Conservation (phyloP, 2,329 filamentous ascomycete species). For the Colletotrichum graminicola region DNA sequence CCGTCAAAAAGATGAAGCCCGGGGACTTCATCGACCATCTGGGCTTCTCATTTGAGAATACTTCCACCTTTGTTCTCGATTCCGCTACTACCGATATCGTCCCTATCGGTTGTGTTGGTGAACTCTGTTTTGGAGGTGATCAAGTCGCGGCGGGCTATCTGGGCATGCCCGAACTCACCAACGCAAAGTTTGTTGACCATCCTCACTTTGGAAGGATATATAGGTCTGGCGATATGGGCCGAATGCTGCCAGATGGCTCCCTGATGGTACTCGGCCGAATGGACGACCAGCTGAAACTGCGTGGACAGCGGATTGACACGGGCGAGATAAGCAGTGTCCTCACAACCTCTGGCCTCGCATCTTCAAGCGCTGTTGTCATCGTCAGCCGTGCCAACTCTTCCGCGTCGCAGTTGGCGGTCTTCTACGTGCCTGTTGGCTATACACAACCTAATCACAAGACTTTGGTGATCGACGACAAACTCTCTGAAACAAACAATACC, state of each 20-base stretch:
- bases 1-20: constrained; percentile 72
- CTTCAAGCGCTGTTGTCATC: constrained; percentile 75
- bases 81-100: constrained; percentile 63
- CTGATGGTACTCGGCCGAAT: constrained; percentile 79
- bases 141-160: constrained; percentile 85
- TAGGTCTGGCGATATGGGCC: constrained; percentile 84
- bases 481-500: constrained; percentile 51
- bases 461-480: constrained; percentile 55
- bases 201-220: constrained; percentile 79
- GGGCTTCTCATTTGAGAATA: constrained; percentile 80
- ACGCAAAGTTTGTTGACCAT: constrained; percentile 77
- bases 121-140: constrained; percentile 88
- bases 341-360: constrained; percentile 62
- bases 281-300: constrained; percentile 85
- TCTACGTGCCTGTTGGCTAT: constrained; percentile 68
- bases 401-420: constrained; percentile 72
- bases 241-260: constrained; percentile 81
- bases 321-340: constrained; percentile 78
- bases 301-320: constrained; percentile 84
- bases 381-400: constrained; percentile 55
- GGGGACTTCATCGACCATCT: constrained; percentile 78
- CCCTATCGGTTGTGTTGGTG: constrained; percentile 80
- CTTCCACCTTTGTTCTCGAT: constrained; percentile 75
- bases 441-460: background rate
- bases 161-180: constrained; percentile 71